Conservation (phyloP, 208 protist genomes). For the Acanthamoeba castellanii region DNA sequence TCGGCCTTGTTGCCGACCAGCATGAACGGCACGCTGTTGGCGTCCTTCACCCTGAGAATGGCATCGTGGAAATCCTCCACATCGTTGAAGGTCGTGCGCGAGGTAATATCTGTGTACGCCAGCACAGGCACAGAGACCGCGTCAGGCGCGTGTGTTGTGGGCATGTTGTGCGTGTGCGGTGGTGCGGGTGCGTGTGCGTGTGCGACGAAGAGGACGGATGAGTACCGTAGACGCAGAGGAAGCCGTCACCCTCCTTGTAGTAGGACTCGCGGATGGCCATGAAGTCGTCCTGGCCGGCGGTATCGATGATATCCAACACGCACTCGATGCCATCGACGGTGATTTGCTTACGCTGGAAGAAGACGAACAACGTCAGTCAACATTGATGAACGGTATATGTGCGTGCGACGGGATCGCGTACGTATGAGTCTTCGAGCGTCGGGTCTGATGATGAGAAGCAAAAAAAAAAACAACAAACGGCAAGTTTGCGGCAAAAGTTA, state of each 20-base stretch:
- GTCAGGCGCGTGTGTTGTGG: not conserved
- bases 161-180: not conserved
- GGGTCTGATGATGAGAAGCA: not conserved
- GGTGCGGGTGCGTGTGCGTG: too few relatives aligned
- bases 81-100: constrained; percentile 53
- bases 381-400: not conserved
- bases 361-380: not conserved
- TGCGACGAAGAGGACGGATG: not conserved
- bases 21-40: constrained; percentile 65
- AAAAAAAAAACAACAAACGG: not conserved
- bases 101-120: not conserved
- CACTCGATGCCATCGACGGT: constrained; percentile 65
- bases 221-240: constrained; percentile 54
- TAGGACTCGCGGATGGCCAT: constrained; percentile 80
- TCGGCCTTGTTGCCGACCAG: constrained; percentile 89
- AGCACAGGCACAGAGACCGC: not conserved
- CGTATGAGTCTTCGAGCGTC: constrained; percentile 57
- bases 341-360: constrained; percentile 51
- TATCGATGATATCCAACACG: constrained; percentile 82
- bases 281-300: constrained; percentile 84
- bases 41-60: constrained; percentile 64
- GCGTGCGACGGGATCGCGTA: not conserved
- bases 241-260: constrained; percentile 70
- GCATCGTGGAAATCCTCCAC: constrained; percentile 61
- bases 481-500: not conserved